These are phyloP conservation scores for Alternaria sp. DNA, from an alignment of 2,329 filamentous ascomycete genomes.

Conservation along the genomic window DNA sequence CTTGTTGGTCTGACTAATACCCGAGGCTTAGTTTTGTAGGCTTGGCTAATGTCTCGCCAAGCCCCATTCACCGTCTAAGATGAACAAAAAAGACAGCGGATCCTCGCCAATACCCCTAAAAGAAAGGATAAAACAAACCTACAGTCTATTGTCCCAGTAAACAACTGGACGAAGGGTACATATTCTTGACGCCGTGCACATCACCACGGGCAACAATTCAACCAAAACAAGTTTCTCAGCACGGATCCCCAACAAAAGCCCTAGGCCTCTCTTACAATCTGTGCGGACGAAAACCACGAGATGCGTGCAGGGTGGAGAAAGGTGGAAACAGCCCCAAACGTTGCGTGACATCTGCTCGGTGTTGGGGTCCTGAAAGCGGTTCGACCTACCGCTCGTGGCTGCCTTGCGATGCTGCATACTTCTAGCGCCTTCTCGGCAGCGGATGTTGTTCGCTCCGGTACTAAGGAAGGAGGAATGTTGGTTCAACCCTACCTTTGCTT, in stretches of 20 bases:
- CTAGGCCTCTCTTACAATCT: not conserved
- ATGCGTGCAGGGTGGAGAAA: constrained; percentile 12
- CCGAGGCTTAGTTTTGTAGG: constrained; percentile 2
- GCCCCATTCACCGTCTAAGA: constrained; percentile 6
- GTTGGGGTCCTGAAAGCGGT: constrained; percentile 5
- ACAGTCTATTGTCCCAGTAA: not conserved
- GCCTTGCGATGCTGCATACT: not conserved
- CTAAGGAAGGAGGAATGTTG: not conserved
- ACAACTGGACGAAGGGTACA: not conserved
- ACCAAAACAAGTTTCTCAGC: not conserved
- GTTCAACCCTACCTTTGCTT: constrained; percentile 20
- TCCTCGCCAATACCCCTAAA: not conserved
- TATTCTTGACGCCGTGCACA: not conserved
- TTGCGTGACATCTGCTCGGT: constrained; percentile 11
- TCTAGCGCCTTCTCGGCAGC: constrained; percentile 10
- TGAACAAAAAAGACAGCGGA: constrained; percentile 10
- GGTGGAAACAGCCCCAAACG: constrained; percentile 10
- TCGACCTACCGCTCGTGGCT: constrained; percentile 8
- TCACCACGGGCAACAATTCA: not conserved
- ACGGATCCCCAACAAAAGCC: not conserved
- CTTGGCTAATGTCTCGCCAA: constrained; percentile 2
- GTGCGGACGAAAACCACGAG: constrained; percentile 19
- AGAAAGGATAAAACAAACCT: not conserved
- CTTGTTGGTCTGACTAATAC: constrained; percentile 10
- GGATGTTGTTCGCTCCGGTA: constrained; percentile 18